Base-by-base conservation (phyloP, 176 grass and related monocot species). In the Triticum turgidum region DNA sequence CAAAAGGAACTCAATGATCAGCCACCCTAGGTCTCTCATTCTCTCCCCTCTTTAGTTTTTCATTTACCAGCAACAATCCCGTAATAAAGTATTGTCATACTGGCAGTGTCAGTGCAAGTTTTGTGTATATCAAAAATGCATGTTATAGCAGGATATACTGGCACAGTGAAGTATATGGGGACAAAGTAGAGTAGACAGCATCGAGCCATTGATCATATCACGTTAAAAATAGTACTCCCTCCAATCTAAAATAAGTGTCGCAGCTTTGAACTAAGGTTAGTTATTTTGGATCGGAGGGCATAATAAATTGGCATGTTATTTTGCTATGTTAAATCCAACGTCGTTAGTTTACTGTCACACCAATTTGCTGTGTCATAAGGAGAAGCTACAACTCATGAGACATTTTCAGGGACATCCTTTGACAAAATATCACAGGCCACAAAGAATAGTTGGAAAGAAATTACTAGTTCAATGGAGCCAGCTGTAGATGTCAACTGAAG, bases 391-490 rank as follows among this genome's bases (percentile, higher is more conserved):
- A 51, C 18, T 49, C 10, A 44, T 84, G 5, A 15, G 1, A 14
- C 44, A 83, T 64, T 87, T 82, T 64, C 33, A 78, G 56, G 22
- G 66, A 68, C 13, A 64, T 44, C 34, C 49, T 32, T 58, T 87
- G 66, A 44, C 11, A 86, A 49, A 83, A 80, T 41, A 90, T 32
- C 20, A 45, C 68, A 79, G 33, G 5, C 11, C 10, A 64, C 18
- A 82, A 79, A 61, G 15, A 61, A 69, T n/a, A n/a, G 22, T 63
- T 77, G 34, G 11, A 58, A 21, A 32, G 20, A 71, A 21, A 22
- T 61, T 70, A 9, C 37, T 61, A 82, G 44, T 45, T 34, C 38
- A 58, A 69, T 49, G 69, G 30, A 65, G 32, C 12, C 72, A 90
- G 33, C 5, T 45, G 13, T 79, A 77, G 67, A 62, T 62, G 17